These are phyloP conservation scores for Cyclotella choctawhatcheeana DNA, from an alignment of 108 stramenopile genomes.

Conservation along the genomic window DNA sequence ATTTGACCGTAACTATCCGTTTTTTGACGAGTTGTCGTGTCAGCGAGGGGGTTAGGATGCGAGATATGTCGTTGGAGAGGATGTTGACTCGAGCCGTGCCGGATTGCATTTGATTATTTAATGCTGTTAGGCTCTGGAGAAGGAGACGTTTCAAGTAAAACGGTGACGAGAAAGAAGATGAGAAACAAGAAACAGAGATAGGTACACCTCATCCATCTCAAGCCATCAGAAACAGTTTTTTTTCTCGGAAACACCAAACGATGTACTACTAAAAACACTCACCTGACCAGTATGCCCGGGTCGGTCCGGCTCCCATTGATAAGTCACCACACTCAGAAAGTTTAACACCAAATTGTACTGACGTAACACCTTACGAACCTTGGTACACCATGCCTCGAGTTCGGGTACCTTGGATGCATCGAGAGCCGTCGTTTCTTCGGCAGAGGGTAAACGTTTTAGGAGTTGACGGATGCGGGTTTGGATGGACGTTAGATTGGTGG, in stretches of 20 bases:
- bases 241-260: no score
- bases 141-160: not conserved
- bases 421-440: conserved; percentile 29
- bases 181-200: no score
- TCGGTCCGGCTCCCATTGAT: conserved; percentile 47
- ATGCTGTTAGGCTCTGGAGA: conserved; percentile 27
- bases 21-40: conserved; percentile 40
- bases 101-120: conserved; percentile 39
- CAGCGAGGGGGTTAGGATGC: conserved; percentile 32
- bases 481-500: not conserved
- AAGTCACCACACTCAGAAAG: conserved; percentile 38
- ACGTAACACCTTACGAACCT: conserved; percentile 19
- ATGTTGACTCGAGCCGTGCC: conserved; percentile 43
- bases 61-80: conserved; percentile 33
- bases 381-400: conserved; percentile 37
- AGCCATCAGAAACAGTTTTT: no score
- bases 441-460: conserved; percentile 24
- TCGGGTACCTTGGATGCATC: conserved; percentile 14
- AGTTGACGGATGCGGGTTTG: conserved; percentile 15
- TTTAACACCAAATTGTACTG: conserved; percentile 39
- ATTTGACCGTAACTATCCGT: conserved; percentile 5
- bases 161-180: not conserved
- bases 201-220: no score
- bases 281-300: conserved; percentile 37
- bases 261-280: no score